Evolutionary conservation across 495 filamentous ascomycete species (phyloP).

Genomic region (Symbiotaphrina buchneri): DNA sequence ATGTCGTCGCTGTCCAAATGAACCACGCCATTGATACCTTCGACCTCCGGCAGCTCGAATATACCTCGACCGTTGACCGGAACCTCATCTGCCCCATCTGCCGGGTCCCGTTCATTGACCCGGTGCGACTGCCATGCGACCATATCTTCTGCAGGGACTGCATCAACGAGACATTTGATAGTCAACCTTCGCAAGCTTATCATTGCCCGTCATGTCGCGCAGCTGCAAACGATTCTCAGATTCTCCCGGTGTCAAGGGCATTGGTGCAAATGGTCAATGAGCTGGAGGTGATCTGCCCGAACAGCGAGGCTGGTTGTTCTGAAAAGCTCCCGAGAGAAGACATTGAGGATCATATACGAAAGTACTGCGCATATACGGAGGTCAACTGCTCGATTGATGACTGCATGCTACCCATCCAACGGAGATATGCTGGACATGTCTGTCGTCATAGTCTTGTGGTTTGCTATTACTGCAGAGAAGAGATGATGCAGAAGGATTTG

Average conservation of each 20-base stretch:
- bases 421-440: conserved; percentile 28
- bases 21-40: conserved; percentile 7
- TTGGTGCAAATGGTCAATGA: conserved; percentile 50
- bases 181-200: conserved; percentile 17
- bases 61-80: conserved; percentile 42
- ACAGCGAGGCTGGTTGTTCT: conserved; percentile 34
- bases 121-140: conserved; percentile 42
- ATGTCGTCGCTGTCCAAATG: too few species aligned
- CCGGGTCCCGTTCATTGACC: conserved; percentile 46
- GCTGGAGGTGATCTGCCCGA: conserved; percentile 51
- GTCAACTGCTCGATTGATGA: conserved; percentile 32
- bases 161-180: conserved; percentile 24
- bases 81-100: conserved; percentile 75
- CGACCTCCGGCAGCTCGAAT: conserved; percentile 51
- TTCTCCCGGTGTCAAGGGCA: conserved; percentile 15
- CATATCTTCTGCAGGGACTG: conserved; percentile 60
- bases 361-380: conserved; percentile 45
- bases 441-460: conserved; percentile 32
- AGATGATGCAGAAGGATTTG: conserved; percentile 33
- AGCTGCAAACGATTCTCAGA: not conserved
- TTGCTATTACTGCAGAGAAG: conserved; percentile 29
- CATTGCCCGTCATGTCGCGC: conserved; percentile 22
- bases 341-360: conserved; percentile 49
- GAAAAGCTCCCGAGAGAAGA: conserved; percentile 38
- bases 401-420: conserved; percentile 17